Evolutionary conservation across 805 yeast species (phyloP), one percentile per base, ranked within the genome.

Genomic region (Starmera amethionina): DNA sequence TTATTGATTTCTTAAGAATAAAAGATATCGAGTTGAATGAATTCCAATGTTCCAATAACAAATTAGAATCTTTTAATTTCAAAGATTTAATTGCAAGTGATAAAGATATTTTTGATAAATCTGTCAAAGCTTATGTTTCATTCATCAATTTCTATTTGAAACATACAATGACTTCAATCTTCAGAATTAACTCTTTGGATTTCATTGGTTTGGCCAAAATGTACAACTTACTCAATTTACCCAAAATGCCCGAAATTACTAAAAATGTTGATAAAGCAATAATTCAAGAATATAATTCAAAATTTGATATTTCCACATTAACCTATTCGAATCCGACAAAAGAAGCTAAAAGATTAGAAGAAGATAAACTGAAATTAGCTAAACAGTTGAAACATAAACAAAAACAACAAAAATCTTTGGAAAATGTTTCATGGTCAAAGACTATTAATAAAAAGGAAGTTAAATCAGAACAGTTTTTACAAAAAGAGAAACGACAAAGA

Each of bases 201-300:
- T 82, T 82, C 49, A 56, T 79, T 22, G 82, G 80, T 0, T 46
- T 83, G 8, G 95, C 93, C 1, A 72, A 67, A 47, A 69, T 84
- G 65, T 88, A 83, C 58, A 95, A 96, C 2, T 60, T 93, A 2
- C 60, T 85, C 34, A 70, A 96, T 49, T 62, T 90, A 43, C 99
- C 99, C 8, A 77, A 79, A 49, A 93, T 94, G 97, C 98, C 98
- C 0, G 99, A 93, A 55, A 63, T 77, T 29, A 72, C 79, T 18
- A 66, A 64, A 40, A 66, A 71, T 48, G 64, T 79, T 3, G 47
- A 55, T 12, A 74, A 69, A 3, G 48, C 59, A 11, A 62, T 78
- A 51, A 84, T 88, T 0, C 75, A 54, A 29, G 79, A 77, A 45
- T 97, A 96, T 1, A 70, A 79, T 2, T 70, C 63, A 15, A 67